Evolutionary conservation across 495 filamentous ascomycete genomes (phyloP), one percentile per base, ranked within the genome.

Genomic region (Trichoderma asperelloides): DNA sequence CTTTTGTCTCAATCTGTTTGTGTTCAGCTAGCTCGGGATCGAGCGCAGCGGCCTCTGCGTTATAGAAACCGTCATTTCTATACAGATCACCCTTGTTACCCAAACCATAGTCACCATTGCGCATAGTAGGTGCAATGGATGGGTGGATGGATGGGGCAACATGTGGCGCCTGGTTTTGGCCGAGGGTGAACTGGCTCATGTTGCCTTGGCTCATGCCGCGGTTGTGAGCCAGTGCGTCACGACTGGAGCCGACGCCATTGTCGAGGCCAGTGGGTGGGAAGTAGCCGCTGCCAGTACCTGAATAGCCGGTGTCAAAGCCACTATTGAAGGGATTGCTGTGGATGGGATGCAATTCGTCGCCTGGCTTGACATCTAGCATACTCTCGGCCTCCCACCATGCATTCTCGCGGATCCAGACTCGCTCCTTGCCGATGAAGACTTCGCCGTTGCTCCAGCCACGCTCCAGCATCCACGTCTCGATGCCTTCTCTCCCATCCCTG

Each of bases 391-490:
- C 96, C 93, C 95, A 97, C 95, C 95, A 98, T 12, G 92, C 88
- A 63, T 80, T 86, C 74, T 98, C 95, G 51, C 95, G 84, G 82
- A 97, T 93, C 95, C 95, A 98, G 45, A 98, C 88, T 6, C 95
- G 87, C 75, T 96, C 91, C 45, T 87, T 85, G 65, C 95, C 95
- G 51, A 98, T 81, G 25, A 96, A 86, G 2, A 97, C 94, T 73
- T 98, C 96, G 33, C 95, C 95, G 72, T 98, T 98, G 76, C 91
- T 97, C 95, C 95, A 98, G 2, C 95, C 96, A 55, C 95, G 87
- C 76, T 98, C 93, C 55, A 97, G 83, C 64, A 96, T 84, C 95
- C 95, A 98, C 74, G 86, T 96, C 70, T 98, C 92, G 63, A 97
- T 91, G 63, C 96, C 96, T 71, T 98, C 95, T 55, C 87, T 84